Evolutionary conservation across 192 early-diverging fungal species (phyloP), one percentile per base, ranked within the genome.

Genomic region (Bifiguratus adelaidae): DNA sequence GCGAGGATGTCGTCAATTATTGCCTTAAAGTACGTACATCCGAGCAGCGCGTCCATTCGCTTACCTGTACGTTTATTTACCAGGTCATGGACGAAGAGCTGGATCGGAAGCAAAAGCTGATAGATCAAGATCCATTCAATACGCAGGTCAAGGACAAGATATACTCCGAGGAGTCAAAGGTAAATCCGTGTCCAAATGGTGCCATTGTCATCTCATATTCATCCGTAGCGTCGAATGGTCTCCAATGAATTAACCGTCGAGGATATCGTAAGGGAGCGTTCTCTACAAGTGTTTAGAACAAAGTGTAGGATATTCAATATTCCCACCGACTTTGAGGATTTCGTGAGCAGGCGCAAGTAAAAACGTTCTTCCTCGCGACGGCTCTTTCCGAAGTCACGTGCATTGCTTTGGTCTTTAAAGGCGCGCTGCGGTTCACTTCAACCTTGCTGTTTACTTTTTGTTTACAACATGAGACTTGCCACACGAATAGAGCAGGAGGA

Each of bases 201-300:
- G 19, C 38, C 20, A 22, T 33, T 22, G 30, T 25, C 12, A 25
- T 16, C 29, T 21, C n/a, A 48, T 27, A 23, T 8, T 9, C 26
- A 48, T 56, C 27, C 52, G 32, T 72, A 88, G 75, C 65, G 80
- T 21, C 74, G 76, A 49, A 81, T 80, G 62, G 63, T 85, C 26
- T 52, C 61, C 19, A 84, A 78, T 34, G 85, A 88, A 53, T 63
- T 56, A 8, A 62, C 63, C 7, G 83, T 88, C 0, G 85, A 88
- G 48, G 73, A 76, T 18, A 85, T 85, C 61, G 77, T 88, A 2
- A 66, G 77, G 13, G 69, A 67, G 25, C 79, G 83, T 22, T 77
- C 73, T 21, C 43, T 85, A 34, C 71, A 74, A 54, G 78, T 83
- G 15, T 82, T 88, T 51, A 73, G 63, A 42, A 67, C 68, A 25